Percentiles rank a stretch among this genome's conserved stretches.
Conservation (phyloP, 495 filamentous ascomycete species). For the Daldinia loculata region DNA sequence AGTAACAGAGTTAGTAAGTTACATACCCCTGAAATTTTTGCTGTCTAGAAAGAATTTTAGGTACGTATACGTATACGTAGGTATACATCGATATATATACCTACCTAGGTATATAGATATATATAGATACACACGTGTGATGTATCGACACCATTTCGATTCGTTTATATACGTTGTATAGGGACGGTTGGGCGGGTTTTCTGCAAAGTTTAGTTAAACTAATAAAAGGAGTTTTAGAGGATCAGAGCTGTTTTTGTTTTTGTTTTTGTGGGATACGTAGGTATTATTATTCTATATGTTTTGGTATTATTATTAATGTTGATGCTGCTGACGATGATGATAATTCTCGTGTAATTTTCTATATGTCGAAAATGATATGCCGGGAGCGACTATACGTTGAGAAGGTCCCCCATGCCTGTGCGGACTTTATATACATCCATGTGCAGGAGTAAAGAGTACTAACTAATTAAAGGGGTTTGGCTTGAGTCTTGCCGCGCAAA, state of each 20-base stretch:
- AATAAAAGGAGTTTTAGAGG: conserved; percentile 2
- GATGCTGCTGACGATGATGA: neutral
- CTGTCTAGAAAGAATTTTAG: neutral
- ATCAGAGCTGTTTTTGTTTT: neutral
- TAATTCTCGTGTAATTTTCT: conserved; percentile 7
- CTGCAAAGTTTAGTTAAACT: conserved; percentile 3
- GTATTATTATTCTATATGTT: neutral
- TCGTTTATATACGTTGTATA: neutral
- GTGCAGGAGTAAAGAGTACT: conserved; percentile 9
- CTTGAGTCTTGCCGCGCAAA: conserved; percentile 2
- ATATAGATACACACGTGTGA: neutral
- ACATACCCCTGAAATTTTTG: neutral
- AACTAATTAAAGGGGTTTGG: neutral
- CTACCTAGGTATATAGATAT: too few relatives aligned
- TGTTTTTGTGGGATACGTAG: neutral
- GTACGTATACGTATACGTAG: neutral
- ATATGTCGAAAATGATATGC: conserved; percentile 11
- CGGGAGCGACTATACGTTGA: conserved; percentile 8
- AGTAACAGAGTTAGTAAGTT: conserved; percentile 1
- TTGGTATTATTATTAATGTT: neutral
- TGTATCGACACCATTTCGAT: neutral
- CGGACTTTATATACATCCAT: conserved; percentile 19
- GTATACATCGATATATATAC: neutral
- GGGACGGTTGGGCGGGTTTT: neutral
- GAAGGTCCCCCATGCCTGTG: neutral